Conservation (phyloP, 495 filamentous ascomycete species). For the Podospora pseudoanserina region DNA sequence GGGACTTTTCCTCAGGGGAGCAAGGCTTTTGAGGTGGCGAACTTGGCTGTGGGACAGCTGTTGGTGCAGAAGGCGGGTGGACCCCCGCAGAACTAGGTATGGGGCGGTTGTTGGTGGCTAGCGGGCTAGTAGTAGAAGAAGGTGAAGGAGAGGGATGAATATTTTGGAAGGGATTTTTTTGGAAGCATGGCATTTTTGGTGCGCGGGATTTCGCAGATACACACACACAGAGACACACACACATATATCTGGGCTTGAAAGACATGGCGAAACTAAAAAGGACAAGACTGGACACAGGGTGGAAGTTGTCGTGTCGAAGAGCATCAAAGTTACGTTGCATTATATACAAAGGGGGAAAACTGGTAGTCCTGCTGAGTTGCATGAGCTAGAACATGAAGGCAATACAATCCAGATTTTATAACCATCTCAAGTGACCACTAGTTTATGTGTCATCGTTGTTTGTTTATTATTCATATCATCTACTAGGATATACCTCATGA, state of each 20-base stretch:
- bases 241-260: not conserved
- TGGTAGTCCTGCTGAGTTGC: not conserved
- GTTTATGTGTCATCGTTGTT: not conserved
- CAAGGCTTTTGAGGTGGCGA: conserved; percentile 55
- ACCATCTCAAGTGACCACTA: not conserved
- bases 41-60: conserved; percentile 44
- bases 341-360: not conserved
- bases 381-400: not conserved
- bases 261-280: not conserved
- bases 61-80: conserved; percentile 43
- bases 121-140: not conserved
- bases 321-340: not conserved
- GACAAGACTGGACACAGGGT: not conserved
- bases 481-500: not conserved
- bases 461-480: not conserved
- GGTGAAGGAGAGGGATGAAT: not conserved
- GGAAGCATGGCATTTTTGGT: not conserved
- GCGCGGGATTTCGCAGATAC: not conserved
- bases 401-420: not conserved
- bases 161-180: not conserved
- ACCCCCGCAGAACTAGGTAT: conserved; percentile 20
- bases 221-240: not conserved
- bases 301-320: not conserved
- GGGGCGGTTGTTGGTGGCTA: not conserved
- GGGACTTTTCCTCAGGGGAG: conserved; percentile 73